Evolutionary conservation across 306 rosid species (phyloP).

Genomic region (Quercus suber): DNA sequence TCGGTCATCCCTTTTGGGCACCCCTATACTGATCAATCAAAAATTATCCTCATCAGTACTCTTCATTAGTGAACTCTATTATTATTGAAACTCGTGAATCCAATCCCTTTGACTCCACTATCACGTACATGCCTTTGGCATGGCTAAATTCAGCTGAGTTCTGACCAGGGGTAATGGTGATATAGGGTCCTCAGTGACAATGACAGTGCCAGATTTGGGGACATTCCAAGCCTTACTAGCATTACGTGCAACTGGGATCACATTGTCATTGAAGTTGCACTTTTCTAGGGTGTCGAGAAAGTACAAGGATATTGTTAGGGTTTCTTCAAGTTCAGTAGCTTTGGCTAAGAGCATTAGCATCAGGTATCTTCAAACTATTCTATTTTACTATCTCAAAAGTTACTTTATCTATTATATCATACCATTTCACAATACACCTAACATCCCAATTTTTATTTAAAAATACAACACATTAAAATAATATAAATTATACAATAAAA

Average conservation of each 20-base stretch:
- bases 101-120: not conserved
- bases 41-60: too few relatives aligned
- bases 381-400: too few relatives aligned
- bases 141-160: conserved; percentile 1
- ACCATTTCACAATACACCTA: too few relatives aligned
- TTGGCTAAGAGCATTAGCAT: not conserved
- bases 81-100: not conserved
- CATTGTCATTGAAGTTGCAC: not conserved
- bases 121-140: conserved; percentile 10
- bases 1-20: too few relatives aligned
- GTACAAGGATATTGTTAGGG: conserved; percentile 11
- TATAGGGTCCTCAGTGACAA: not conserved
- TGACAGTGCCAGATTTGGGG: conserved; percentile 9
- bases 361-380: too few relatives aligned
- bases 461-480: too few relatives aligned
- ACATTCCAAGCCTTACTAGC: conserved; percentile 13
- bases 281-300: not conserved
- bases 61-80: conserved; percentile 20
- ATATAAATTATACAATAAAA: too few relatives aligned
- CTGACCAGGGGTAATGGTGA: conserved; percentile 2
- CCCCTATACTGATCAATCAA: too few relatives aligned
- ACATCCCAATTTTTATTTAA: too few relatives aligned
- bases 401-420: too few relatives aligned
- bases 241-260: conserved; percentile 9
- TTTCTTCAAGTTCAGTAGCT: not conserved